These are phyloP conservation scores for Grifola frondosa DNA, from an alignment of 1,284 basidiomycete species.

Conservation along the genomic window DNA sequence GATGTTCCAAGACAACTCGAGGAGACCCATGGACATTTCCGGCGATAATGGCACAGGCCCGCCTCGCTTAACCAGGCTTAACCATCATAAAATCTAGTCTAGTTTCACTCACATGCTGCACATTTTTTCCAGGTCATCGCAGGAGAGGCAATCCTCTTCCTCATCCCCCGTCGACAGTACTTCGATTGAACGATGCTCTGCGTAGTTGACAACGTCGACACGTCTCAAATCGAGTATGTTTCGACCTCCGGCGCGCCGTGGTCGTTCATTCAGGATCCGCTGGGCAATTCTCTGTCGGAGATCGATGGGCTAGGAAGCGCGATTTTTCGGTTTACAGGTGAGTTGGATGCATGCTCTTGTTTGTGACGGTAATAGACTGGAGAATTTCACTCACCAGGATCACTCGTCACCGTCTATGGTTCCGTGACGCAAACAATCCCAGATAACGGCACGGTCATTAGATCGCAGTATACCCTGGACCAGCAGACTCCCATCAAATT, in stretches of 20 bases:
- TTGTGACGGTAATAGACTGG: too few species aligned
- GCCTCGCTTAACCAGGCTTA: too few species aligned
- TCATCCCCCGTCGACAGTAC: too few species aligned
- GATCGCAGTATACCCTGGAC: constrained; percentile 9
- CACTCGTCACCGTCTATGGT: too few species aligned
- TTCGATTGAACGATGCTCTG: constrained; percentile 10
- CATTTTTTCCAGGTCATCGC: too few species aligned
- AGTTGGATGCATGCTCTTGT: background rate
- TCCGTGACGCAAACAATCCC: too few species aligned
- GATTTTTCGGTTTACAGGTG: constrained; percentile 12
- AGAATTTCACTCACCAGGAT: too few species aligned
- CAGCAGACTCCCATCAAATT: constrained; percentile 6
- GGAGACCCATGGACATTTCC: too few species aligned
- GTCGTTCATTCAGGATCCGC: constrained; percentile 9
- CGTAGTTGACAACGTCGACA: constrained; percentile 15
- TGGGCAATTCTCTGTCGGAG: constrained; percentile 11
- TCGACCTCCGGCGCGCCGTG: constrained; percentile 11
- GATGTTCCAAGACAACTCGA: too few species aligned
- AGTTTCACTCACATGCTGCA: too few species aligned
- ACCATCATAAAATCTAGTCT: background rate
- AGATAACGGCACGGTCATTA: constrained; percentile 3
- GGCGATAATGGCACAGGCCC: too few species aligned
- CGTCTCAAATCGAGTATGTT: constrained; percentile 11
- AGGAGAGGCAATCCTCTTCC: too few species aligned
- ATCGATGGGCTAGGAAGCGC: constrained; percentile 7